Percentiles rank a stretch among this genome's conserved stretches.
These are phyloP conservation scores for Cercospora citrullina DNA, from an alignment of 2,329 filamentous ascomycete species.

Conservation along the genomic window DNA sequence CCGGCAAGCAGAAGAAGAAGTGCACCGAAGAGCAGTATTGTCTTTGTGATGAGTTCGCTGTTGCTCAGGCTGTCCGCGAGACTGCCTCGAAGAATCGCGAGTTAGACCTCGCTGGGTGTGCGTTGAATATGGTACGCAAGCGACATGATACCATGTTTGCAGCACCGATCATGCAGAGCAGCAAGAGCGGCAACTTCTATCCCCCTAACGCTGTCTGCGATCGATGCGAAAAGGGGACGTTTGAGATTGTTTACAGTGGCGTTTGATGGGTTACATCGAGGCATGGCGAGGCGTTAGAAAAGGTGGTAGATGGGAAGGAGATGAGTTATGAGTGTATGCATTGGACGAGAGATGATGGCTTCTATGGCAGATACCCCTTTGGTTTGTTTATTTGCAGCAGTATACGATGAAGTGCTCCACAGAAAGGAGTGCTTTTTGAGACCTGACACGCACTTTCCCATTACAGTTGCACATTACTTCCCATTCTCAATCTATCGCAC, in stretches of 20 bases:
- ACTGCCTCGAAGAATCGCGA: not conserved
- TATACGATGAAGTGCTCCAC: not conserved
- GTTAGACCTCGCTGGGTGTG: conserved; percentile 18
- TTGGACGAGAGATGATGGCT: conserved; percentile 1
- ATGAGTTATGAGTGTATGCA: conserved; percentile 6
- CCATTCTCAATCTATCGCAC: not conserved
- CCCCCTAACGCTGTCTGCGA: conserved; percentile 10
- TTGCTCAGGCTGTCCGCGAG: conserved; percentile 9
- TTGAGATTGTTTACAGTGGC: conserved; percentile 25
- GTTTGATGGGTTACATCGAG: not conserved
- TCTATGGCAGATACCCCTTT: conserved; percentile 9
- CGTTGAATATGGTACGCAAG: conserved; percentile 16
- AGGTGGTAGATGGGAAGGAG: not conserved
- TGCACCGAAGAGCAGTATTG: conserved; percentile 11
- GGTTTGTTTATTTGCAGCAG: not conserved
- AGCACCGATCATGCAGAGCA: conserved; percentile 9
- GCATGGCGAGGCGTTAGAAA: not conserved
- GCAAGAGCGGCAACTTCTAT: conserved; percentile 10
- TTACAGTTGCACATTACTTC: not conserved
- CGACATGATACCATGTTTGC: conserved; percentile 18
- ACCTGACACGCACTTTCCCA: not conserved
- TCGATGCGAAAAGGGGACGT: conserved; percentile 18
- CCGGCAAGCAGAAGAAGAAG: conserved; percentile 13
- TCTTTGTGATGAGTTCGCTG: conserved; percentile 19
- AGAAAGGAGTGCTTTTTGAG: not conserved